Base-by-base conservation (phyloP, 805 yeast species). In the Wickerhamomyces chaumierensis region DNA sequence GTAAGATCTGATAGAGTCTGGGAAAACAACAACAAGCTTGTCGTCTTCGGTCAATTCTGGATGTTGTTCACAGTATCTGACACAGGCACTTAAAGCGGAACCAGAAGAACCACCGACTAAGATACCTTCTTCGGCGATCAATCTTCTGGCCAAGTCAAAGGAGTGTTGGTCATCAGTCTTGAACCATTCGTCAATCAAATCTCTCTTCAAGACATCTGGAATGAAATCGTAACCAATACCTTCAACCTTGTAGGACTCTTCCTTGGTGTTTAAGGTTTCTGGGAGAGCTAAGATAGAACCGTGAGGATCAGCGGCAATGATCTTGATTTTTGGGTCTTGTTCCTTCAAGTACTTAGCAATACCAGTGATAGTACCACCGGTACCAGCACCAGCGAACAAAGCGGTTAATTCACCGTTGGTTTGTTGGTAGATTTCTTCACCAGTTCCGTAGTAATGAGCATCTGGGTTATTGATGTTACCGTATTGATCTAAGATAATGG, bases 61-160 rank as follows among this genome's bases (percentile, higher is more conserved):
- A 38, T 66, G 70, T 37, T 73, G 77, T 52, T 77, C 67, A 45
- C 78, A 77, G 45, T 81, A 81, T 48, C 75, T 63, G 41, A 84
- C 69, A 35, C 86, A 80, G 27, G 92, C 94, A 51, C 81, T 78
- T 49, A 84, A 71, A 9, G 95, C 88, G 48, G 81, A 70, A 42
- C 95, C 95, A 14, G 88, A 78, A 9, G 88, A 79, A n/a, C 95
- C 95, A 55, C 95, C 95, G 37, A 84, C 86, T 37, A 84, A 66
- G 39, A 84, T 75, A 58, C 95, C 95, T 62, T 84, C 95, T 55
- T 82, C 88, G 37, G 78, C 65, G 50, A 84, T 84, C 47, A 84
- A 68, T 62, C 86, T 77, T 65, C 95, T 72, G 31, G 94, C 90
- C 50, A 80, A 73, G 40, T 74, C 67, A 66, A 84, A 85, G 31